phyloP scores from a whole-genome alignment of 208 protist genomes.

The Balamuthia mandrillaris region DNA sequence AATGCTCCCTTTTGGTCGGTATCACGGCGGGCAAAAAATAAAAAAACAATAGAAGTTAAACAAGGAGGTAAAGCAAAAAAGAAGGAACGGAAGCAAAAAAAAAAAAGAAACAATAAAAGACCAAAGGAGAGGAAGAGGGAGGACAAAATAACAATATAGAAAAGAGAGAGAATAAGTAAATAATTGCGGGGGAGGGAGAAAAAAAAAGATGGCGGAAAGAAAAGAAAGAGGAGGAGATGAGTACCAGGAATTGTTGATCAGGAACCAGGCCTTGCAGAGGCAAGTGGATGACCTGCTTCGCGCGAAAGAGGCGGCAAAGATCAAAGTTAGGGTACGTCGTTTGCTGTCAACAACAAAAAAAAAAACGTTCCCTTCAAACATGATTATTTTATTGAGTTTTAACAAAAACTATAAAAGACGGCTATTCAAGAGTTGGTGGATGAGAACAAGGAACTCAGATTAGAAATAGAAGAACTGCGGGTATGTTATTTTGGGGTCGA shows the following conservation, averaged over 20 bases:
- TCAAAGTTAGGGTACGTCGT: not conserved
- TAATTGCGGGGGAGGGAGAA: no score
- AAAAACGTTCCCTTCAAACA: not conserved
- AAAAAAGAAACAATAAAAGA: no score
- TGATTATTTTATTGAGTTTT: not conserved
- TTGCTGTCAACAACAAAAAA: not conserved
- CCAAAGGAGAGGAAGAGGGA: no score
- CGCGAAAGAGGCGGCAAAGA: not conserved
- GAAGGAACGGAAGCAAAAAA: no score
- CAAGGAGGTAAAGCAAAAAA: no score
- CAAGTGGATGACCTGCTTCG: not conserved
- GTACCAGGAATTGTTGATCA: not conserved
- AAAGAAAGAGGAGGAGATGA: no score
- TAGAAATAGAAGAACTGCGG: not conserved
- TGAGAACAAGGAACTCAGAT: not conserved
- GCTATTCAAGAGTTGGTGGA: conserved; percentile 8
- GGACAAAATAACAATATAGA: no score
- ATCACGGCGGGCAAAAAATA: no score
- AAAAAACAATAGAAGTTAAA: no score
- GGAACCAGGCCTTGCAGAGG: not conserved
- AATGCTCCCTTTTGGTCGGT: no score
- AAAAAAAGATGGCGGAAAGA: no score
- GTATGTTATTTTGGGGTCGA: not conserved
- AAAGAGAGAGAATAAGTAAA: no score
- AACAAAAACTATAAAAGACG: not conserved